Conservation (phyloP, 2,329 filamentous ascomycete species). For the Ophiocordyceps robertsii region DNA sequence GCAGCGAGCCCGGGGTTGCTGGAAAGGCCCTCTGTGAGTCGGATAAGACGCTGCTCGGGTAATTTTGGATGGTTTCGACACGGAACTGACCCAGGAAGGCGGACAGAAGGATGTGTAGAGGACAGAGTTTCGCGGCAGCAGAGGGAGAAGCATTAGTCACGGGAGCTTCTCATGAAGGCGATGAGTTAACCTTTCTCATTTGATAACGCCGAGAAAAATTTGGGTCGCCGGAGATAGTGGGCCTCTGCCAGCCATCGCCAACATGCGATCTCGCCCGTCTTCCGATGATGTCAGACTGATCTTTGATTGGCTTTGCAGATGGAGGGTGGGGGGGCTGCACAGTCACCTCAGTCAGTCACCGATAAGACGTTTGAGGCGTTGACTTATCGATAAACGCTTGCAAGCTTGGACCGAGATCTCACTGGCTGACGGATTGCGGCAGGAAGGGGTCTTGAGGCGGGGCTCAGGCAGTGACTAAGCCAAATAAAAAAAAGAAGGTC, state of each 20-base stretch:
- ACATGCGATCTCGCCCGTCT: background rate
- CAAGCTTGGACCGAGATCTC: background rate
- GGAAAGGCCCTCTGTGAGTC: background rate
- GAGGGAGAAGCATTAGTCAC: background rate
- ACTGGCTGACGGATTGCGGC: background rate
- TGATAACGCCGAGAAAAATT: background rate
- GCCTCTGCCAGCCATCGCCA: background rate
- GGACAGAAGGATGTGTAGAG: background rate
- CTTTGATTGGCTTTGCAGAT: background rate
- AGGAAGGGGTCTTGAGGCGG: background rate
- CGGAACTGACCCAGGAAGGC: background rate
- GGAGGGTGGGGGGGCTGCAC: background rate
- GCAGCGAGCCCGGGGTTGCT: background rate
- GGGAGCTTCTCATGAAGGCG: background rate
- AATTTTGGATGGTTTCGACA: background rate
- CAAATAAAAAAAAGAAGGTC: constrained; percentile 1
- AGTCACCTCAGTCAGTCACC: background rate
- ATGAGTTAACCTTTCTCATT: background rate
- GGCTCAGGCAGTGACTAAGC: constrained; percentile 2
- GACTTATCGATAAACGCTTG: background rate
- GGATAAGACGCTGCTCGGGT: background rate
- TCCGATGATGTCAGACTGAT: background rate
- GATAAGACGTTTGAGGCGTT: background rate
- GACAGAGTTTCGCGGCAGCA: background rate
- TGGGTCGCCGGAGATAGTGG: constrained; percentile 3